Evolutionary conservation across 768 basidiomycete species (phyloP), one percentile per base, ranked within the genome.

Genomic region (Amanita phalloides): DNA sequence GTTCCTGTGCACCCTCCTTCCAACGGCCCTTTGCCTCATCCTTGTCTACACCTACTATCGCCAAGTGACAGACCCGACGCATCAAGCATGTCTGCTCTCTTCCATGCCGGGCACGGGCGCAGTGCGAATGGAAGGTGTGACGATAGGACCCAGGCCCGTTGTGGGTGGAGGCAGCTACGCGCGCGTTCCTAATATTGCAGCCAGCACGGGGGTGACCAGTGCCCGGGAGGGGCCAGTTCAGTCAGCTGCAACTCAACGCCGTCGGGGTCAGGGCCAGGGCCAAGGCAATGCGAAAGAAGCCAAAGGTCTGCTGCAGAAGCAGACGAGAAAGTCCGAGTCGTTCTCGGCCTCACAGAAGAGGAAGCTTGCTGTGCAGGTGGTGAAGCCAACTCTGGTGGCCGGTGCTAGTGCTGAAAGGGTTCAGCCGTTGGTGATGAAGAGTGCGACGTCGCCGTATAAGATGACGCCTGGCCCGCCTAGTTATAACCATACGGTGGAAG

Each of bases 31-130:
- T 42, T 66, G 62, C 58, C 68, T 67, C 58, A 37, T 68, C 55
- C 49, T 72, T 53, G 69, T 66, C 11, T 67, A 68, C 56, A 65
- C 61, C 32, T 71, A 72, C 61, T 69, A 71, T 56, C 63, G 66
- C 23, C 73, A 72, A 54, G 66, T 66, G 20, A 67, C 58, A 23
- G 66, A 71, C 57, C 66, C 66, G 2, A 54, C 57, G 3, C 73
- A 72, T 60, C 50, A 64, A n/a, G 73, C 68, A 32, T 61, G 62
- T 50, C 59, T 72, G 6, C 20, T 60, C 9, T 50, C 42, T 48
- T 36, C 37, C 54, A 42, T 53, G 52, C 44, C 54, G 33, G 49
- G 49, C 50, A 20, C 56, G 32, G 30, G 51, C 28, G 33, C 41
- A 49, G 13, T 39, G 13, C 55, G 56, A 23, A 49, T 17, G 17